These are phyloP conservation scores for Pseudovirgaria hyperparasitica DNA, from an alignment of 2,329 filamentous ascomycete genomes.

Conservation along the genomic window DNA sequence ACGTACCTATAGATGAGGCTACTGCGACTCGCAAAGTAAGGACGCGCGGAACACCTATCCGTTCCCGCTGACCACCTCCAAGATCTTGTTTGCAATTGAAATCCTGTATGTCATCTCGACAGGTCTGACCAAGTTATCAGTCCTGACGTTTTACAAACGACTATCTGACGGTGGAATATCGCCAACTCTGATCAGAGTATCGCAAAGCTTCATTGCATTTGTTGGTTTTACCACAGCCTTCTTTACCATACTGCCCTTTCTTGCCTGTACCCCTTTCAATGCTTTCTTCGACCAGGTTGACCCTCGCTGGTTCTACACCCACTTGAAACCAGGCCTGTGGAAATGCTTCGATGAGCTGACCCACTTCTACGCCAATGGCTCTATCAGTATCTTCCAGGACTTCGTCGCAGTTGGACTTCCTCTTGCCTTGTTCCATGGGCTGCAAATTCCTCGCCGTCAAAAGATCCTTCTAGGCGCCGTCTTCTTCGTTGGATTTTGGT, in stretches of 20 bases:
- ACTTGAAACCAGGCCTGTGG: constrained; percentile 13
- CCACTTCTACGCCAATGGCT: constrained; percentile 25
- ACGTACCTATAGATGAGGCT: constrained; percentile 14
- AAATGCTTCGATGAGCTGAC: constrained; percentile 25
- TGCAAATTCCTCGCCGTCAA: constrained; percentile 29
- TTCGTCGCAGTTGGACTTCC: constrained; percentile 29
- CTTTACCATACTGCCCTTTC: constrained; percentile 19
- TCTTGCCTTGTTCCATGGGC: constrained; percentile 30
- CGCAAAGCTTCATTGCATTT: constrained; percentile 25
- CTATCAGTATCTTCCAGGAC: constrained; percentile 27
- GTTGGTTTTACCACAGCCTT: constrained; percentile 28
- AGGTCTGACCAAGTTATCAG: constrained; percentile 19
- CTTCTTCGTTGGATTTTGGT: constrained; percentile 31
- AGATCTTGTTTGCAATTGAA: constrained; percentile 19
- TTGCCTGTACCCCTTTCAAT: constrained; percentile 24
- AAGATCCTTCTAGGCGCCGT: constrained; percentile 33
- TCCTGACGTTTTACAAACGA: constrained; percentile 29
- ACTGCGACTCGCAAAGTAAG: constrained; percentile 14
- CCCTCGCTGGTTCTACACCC: constrained; percentile 15
- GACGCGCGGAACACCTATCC: background rate
- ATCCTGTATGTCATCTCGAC: constrained; percentile 18
- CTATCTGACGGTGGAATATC: constrained; percentile 23
- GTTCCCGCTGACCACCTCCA: background rate
- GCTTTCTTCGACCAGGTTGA: constrained; percentile 30
- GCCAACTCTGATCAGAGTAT: constrained; percentile 21